Evolutionary conservation across 257 asterid genomes (phyloP).

Genomic region (Euphrasia confusa): DNA sequence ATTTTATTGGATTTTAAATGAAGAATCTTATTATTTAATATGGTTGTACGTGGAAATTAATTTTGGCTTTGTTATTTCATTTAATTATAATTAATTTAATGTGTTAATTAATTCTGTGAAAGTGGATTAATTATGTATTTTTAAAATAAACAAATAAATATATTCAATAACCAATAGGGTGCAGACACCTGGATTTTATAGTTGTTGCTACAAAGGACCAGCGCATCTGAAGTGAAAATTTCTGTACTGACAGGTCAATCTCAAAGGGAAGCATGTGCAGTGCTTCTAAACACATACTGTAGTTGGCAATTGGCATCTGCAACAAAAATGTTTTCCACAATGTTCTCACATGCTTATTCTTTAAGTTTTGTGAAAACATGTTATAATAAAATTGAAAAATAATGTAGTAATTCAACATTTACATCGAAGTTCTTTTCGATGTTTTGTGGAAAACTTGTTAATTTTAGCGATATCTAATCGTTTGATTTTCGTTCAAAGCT

Average conservation of each 20-base stretch:
- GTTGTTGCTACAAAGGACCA: conserved; percentile 22
- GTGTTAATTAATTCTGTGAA: no score
- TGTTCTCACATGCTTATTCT: conserved; percentile 16
- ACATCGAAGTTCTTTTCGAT: no score
- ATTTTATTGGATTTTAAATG: conserved; percentile 23
- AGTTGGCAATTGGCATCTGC: neutral
- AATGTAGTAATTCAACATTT: no score
- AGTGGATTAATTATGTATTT: neutral
- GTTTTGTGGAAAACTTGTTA: no score
- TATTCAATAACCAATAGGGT: neutral
- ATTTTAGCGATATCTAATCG: no score
- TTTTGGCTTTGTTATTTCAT: no score
- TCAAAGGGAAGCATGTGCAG: conserved; percentile 24
- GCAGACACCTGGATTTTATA: neutral
- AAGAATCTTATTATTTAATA: no score
- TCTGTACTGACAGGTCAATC: conserved; percentile 36
- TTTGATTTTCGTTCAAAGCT: no score
- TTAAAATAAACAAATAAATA: neutral
- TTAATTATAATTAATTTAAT: no score
- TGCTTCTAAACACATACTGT: no score
- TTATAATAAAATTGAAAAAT: no score
- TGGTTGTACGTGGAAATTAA: no score
- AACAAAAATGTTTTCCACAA: conserved; percentile 1
- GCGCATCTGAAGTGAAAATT: conserved; percentile 21
- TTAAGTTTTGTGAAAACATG: neutral